Evolutionary conservation across 768 basidiomycete genomes (phyloP).

Genomic region (Dioszegia crocea): DNA sequence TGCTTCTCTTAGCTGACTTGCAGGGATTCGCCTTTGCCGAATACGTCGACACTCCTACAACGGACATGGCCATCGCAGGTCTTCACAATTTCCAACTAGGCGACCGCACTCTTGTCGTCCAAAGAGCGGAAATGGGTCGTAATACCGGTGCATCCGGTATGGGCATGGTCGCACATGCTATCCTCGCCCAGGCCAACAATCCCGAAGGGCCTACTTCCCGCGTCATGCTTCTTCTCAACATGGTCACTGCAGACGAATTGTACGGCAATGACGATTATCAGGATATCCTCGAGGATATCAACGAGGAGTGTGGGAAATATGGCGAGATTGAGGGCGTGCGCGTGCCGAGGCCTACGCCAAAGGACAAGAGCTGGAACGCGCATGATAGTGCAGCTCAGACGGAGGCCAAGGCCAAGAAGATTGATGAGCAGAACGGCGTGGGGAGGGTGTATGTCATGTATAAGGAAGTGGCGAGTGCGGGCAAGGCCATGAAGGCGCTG

Average conservation of each 20-base stretch:
- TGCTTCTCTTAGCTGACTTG: constrained; percentile 5
- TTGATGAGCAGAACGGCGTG: constrained; percentile 75
- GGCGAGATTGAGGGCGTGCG: constrained; percentile 46
- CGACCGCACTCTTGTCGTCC: constrained; percentile 90
- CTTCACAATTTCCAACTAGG: constrained; percentile 97
- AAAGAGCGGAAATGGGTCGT: constrained; percentile 83
- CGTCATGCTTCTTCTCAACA: constrained; percentile 95
- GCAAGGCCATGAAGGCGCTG: constrained; percentile 71
- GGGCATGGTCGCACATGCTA: constrained; percentile 26
- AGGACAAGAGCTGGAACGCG: constrained; percentile 67
- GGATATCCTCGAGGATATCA: constrained; percentile 91
- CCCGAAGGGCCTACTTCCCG: constrained; percentile 63
- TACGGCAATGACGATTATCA: constrained; percentile 84
- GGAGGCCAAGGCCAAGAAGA: constrained; percentile 55
- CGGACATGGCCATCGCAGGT: constrained; percentile 92
- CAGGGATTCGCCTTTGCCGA: constrained; percentile 99
- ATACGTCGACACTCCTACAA: constrained; percentile 81
- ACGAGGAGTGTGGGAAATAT: constrained; percentile 50
- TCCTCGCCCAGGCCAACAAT: constrained; percentile 2
- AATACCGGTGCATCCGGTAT: constrained; percentile 29
- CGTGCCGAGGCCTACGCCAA: constrained; percentile 49
- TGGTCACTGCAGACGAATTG: constrained; percentile 93
- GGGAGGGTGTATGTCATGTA: constrained; percentile 96
- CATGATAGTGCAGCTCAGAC: constrained; percentile 60
- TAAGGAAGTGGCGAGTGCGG: constrained; percentile 59